phyloP scores from a whole-genome alignment of 345 rosid species.

The Melaleuca alternifolia region DNA sequence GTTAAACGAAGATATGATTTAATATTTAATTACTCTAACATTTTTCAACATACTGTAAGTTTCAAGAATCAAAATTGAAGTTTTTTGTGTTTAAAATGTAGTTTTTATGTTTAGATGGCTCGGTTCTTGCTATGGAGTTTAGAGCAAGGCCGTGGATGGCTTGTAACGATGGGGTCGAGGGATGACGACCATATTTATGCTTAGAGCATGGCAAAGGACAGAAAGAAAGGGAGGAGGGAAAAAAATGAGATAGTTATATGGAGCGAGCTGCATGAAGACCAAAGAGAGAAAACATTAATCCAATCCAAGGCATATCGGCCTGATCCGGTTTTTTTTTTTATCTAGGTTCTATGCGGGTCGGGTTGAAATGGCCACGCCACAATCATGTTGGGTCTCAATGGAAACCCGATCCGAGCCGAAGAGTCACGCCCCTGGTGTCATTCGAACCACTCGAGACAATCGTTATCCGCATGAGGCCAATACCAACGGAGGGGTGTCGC shows the following conservation, averaged over 20 bases:
- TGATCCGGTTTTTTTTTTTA: background rate
- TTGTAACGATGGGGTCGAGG: background rate
- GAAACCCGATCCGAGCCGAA: background rate
- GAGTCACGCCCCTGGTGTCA: rapidly evolving
- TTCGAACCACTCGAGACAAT: background rate
- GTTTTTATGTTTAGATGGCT: too few species aligned
- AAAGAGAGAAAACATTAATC: background rate
- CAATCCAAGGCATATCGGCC: rapidly evolving
- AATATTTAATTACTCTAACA: too few species aligned
- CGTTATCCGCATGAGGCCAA: background rate
- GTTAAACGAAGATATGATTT: too few species aligned
- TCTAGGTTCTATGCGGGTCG: background rate
- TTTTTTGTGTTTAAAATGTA: background rate
- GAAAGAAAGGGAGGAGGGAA: background rate
- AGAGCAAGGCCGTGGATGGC: background rate
- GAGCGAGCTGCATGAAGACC: background rate
- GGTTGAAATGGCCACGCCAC: background rate
- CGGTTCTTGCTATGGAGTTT: background rate
- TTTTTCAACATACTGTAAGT: too few species aligned
- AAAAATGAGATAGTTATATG: background rate
- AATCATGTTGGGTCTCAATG: background rate
- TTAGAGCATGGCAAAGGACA: background rate
- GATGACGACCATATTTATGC: background rate
- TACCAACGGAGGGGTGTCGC: background rate
- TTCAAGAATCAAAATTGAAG: too few species aligned